Evolutionary conservation across 768 basidiomycete species (phyloP).

Genomic region (Leucosporidium creatinivorum): DNA sequence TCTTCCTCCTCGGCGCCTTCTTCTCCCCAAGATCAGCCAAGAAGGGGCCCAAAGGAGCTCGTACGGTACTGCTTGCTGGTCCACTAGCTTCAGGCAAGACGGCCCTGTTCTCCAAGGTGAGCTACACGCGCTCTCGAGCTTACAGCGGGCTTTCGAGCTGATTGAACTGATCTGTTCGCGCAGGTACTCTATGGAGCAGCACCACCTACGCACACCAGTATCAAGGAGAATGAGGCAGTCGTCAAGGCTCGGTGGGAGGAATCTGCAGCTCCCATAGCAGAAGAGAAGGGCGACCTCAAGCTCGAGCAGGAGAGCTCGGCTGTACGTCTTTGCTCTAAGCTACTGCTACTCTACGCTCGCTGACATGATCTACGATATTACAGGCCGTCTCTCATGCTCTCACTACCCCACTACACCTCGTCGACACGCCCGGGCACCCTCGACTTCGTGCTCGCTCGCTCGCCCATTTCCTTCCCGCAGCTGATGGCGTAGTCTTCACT

Average conservation of each 20-base stretch:
- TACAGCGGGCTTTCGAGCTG: background rate
- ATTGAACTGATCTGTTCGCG: background rate
- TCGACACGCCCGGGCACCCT: constrained; percentile 37
- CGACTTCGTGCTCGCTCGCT: constrained; percentile 34
- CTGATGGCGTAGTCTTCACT: constrained; percentile 32
- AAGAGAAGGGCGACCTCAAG: too few relatives aligned
- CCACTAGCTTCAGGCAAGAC: constrained; percentile 36
- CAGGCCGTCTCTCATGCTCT: constrained; percentile 8
- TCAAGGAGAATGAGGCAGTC: constrained; percentile 33
- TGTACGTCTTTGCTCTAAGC: background rate
- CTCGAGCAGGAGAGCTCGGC: too few relatives aligned
- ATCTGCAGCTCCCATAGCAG: too few relatives aligned
- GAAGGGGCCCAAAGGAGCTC: background rate
- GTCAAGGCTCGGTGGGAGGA: constrained; percentile 19
- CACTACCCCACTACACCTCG: constrained; percentile 24
- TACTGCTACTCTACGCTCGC: background rate
- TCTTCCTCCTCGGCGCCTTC: constrained; percentile 8
- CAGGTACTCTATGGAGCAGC: constrained; percentile 33
- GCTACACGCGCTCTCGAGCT: background rate
- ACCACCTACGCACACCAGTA: constrained; percentile 28
- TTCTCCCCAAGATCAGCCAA: background rate
- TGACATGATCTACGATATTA: too few relatives aligned
- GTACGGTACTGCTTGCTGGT: constrained; percentile 29
- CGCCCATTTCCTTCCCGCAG: constrained; percentile 33
- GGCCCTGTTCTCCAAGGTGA: constrained; percentile 31